Evolutionary conservation across 352 stramenopile species (phyloP), one percentile per base, ranked within the genome.

Genomic region (Phytophthora quininea): DNA sequence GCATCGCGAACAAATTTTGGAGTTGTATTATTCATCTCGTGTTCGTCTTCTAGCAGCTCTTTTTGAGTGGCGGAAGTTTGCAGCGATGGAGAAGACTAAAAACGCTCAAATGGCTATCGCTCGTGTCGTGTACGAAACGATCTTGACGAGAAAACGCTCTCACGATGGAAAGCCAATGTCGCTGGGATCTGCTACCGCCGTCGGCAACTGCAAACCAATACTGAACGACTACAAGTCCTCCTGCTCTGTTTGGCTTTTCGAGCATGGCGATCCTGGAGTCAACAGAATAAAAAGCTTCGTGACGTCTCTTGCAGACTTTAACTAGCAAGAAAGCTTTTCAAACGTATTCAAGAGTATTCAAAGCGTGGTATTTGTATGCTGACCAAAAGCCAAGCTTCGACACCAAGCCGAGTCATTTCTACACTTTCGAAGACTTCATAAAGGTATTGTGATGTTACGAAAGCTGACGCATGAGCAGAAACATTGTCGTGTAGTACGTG

Each of bases 241-340:
- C 31, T 83, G n/a, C 53, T 92, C 29, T 90, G 79, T 51, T 89
- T 79, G 5, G 61, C 50, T 0, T 88, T 92, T 42, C 67, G 84
- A 24, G 84, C 79, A 35, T 92, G 84, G 84, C 46, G 42, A 6
- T 61, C 59, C 1, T 84, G 70, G 68, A 79, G 57, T 37, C 49
- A 48, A 24, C 75, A 74, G 3, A 62, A 76, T 27, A 69, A 71
- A 19, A 80, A 73, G 15, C 40, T 84, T 11, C 38, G 27, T 40
- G n/a, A 10, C 7, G 52, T 86, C 3, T n/a, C n/a, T 27, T 82
- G 14, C 45, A 56, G 3, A 6, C 63, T 3, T 27, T 87, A 19
- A 61, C 61, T 7, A n/a, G 14, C 19, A 77, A 75, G 33, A 72
- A 54, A 24, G 62, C 79, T 40, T 27, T 30, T 0, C 58, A 55